Evolutionary conservation across 2,329 filamentous ascomycete species (phyloP), one percentile per base, ranked within the genome.

Genomic region (Cladosporium oxysporum): DNA sequence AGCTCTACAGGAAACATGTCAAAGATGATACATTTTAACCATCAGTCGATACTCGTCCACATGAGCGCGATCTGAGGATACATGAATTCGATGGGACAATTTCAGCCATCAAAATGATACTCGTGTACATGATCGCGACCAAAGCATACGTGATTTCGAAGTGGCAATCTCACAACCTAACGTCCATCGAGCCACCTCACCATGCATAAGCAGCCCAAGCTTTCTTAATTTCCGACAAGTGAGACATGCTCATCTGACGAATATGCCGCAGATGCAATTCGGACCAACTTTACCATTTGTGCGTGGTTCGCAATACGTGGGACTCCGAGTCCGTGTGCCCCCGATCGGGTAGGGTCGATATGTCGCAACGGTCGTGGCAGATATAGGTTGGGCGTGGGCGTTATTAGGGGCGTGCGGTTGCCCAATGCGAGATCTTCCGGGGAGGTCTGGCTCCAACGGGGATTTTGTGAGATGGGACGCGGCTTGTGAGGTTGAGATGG

Each of bases 341-440:
- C 29, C 18, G 41, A 35, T 52, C 59, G 59, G 59, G 47, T 31
- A 31, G 28, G 44, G n/a, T 60, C 37, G 37, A 33, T 52, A 35
- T 44, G 12, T 55, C 52, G 31, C 28, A 62, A 53, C 59, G 59
- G 59, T 62, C 59, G 59, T 37, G 59, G 44, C 59, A 52, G 59
- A 62, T 62, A 62, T 62, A 62, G 59, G 47, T 50, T 31, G 59
- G 47, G 59, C 47, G 18, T 37, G 59, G 47, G 47, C 59, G 59
- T 35, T 52, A 52, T 62, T 52, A 52, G 59, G 59, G 59, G 59
- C 59, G 59, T 62, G 59, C 59, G 59, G 37, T 47, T 58, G n/a
- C 55, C 41, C 58, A 31, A 31, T 49, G 58, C 58, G 58, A 60
- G 58, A 50, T 49, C 37, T 33, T 58, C 55, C 55, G 55, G 55